These are phyloP conservation scores for Leccinum obscurum DNA, from an alignment of 768 basidiomycete species.

Conservation along the genomic window DNA sequence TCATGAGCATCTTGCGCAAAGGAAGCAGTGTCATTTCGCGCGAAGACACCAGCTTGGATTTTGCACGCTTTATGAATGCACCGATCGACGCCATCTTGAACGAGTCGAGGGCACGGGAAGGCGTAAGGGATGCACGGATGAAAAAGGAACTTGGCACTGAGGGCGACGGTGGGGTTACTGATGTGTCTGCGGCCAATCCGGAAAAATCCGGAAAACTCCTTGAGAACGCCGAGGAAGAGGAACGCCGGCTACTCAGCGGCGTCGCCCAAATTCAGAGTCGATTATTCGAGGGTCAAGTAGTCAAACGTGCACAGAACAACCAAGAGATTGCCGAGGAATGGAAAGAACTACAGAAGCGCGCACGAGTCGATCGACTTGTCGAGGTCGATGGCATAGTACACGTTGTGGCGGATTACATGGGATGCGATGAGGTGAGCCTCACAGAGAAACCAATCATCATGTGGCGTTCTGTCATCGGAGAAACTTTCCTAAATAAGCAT, in stretches of 20 bases:
- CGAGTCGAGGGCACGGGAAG: conserved; percentile 45
- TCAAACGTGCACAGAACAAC: conserved; percentile 36
- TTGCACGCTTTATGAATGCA: conserved; percentile 46
- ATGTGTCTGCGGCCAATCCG: conserved; percentile 9
- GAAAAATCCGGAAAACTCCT: conserved; percentile 33
- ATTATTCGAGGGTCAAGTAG: conserved; percentile 55
- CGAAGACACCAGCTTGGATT: conserved; percentile 39
- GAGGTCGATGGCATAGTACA: conserved; percentile 36
- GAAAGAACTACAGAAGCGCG: conserved; percentile 47
- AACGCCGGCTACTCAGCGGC: conserved; percentile 48
- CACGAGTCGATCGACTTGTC: conserved; percentile 40
- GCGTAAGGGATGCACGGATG: conserved; percentile 44
- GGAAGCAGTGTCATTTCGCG: conserved; percentile 55
- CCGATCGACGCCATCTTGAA: conserved; percentile 45
- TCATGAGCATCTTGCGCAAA: conserved; percentile 56
- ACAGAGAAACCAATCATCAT: conserved; percentile 6
- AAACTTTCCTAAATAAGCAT: conserved; percentile 9
- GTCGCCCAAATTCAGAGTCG: conserved; percentile 59
- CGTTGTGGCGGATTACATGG: conserved; percentile 33
- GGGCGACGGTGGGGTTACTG: neutral
- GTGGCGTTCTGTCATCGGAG: neutral
- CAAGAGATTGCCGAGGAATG: conserved; percentile 47
- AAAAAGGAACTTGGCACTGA: conserved; percentile 39
- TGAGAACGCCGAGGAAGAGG: conserved; percentile 53
- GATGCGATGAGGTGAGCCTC: conserved; percentile 29